Evolutionary conservation across 148 eudicot genomes (phyloP), one percentile per base, ranked within the genome.

Genomic region (Selenicereus undatus): DNA sequence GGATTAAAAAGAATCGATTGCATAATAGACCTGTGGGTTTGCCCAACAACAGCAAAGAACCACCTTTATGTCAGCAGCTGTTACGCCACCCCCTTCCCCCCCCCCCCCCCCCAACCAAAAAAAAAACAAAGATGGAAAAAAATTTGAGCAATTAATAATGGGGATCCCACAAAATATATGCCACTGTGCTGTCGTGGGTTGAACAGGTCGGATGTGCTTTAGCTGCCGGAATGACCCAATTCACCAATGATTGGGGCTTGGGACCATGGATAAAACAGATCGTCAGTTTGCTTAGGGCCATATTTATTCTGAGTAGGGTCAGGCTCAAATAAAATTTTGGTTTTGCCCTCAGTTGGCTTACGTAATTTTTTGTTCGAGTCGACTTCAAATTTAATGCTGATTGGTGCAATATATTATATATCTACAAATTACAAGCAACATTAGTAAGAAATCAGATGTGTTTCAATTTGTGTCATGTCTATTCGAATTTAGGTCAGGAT

Each of bases 221-320:
- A 26, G 70, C 70, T 65, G 70, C 36, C 71, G n/a, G 68, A 64
- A 1, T 64, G 68, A 64, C 13, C 29, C 68, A 66, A 66, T 66
- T 66, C 71, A 66, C 7, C 30, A 66, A 66, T 66, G 71, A 66
- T 66, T 66, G 71, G 71, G 27, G 71, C 16, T 24, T 66, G 71
- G 71, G 71, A 66, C 71, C 71, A 66, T 8, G 35, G 35, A 66
- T 66, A 66, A 66, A 66, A 66, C 17, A 26, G 36, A 14, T 27
- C 30, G 11, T 12, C 26, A n/a, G 30, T 27, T 27, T 14, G 60
- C 60, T 54, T 54, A 56, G 62, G 22, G 62, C 62, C 20, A 56
- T 20, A 11, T 27, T 29, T 7, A 66, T 27, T 66, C 26, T 21
- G 68, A 62, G 68, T 62, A 20, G 68, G 68, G 68, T 62, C 24